These are phyloP conservation scores for Pichia sp. DNA, from an alignment of 1,139 yeast species.

Conservation along the genomic window DNA sequence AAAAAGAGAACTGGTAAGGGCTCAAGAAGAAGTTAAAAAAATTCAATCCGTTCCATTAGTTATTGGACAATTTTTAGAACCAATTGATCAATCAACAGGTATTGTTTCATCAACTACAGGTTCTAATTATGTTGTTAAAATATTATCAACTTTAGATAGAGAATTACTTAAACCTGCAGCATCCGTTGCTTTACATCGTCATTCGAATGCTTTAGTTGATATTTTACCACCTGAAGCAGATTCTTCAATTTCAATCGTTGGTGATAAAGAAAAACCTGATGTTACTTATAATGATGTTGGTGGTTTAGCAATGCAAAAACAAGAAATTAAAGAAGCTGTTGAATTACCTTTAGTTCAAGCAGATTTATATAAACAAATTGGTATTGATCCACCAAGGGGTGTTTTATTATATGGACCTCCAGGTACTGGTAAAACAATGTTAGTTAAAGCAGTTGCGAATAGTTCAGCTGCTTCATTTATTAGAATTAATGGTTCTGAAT, in stretches of 20 bases:
- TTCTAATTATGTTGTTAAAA: conserved; percentile 92
- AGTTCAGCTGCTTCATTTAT: conserved; percentile 93
- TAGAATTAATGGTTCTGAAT: conserved; percentile 96
- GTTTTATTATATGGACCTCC: conserved; percentile 97
- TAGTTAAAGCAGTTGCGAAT: conserved; percentile 98
- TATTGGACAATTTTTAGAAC: conserved; percentile 96
- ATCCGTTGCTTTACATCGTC: conserved; percentile 96
- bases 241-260: conserved; percentile 89
- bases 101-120: conserved; percentile 97
- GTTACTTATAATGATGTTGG: conserved; percentile 93
- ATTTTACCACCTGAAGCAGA: conserved; percentile 98
- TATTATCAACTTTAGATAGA: conserved; percentile 87
- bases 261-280: conserved; percentile 72
- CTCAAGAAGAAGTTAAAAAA: conserved; percentile 97
- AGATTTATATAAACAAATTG: conserved; percentile 92
- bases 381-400: conserved; percentile 98
- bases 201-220: conserved; percentile 94
- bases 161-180: conserved; percentile 92
- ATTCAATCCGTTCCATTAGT: conserved; percentile 97
- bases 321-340: conserved; percentile 97
- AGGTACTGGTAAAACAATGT: conserved; percentile 98
- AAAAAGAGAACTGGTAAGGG: conserved; percentile 88
- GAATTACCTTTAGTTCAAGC: conserved; percentile 95
- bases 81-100: conserved; percentile 94
- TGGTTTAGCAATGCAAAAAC: conserved; percentile 98